Conservation (phyloP, 257 asterid genomes). For the Gynochthodes officinalis region DNA sequence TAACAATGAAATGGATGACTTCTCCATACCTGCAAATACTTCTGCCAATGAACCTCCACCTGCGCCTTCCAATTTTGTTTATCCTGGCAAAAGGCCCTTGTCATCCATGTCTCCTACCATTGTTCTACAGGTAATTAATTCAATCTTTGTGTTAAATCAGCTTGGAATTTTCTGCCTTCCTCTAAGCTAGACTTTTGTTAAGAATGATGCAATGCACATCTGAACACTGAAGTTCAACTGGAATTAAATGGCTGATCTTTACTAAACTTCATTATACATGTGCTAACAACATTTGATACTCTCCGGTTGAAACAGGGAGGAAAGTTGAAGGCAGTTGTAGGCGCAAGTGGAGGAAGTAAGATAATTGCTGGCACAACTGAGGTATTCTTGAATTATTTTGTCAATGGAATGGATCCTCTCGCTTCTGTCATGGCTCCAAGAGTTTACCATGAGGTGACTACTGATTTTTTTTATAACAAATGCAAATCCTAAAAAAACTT, state of each 20-base stretch:
- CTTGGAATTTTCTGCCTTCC: neutral
- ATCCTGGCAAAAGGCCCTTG: conserved; percentile 64
- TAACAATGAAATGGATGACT: conserved; percentile 82
- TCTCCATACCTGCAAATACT: conserved; percentile 44
- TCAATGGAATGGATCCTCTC: conserved; percentile 57
- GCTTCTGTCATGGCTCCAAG: conserved; percentile 64
- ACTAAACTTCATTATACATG: neutral
- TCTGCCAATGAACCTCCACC: conserved; percentile 37
- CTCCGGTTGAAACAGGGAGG: conserved; percentile 32
- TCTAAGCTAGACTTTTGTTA: neutral
- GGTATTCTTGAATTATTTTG: conserved; percentile 54
- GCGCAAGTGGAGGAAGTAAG: conserved; percentile 63
- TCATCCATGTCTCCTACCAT: conserved; percentile 77
- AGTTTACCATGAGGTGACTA: conserved; percentile 52
- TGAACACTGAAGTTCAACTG: neutral
- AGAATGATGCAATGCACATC: neutral
- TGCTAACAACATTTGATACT: neutral
- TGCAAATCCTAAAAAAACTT: neutral
- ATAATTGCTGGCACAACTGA: conserved; percentile 49
- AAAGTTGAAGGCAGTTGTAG: conserved; percentile 48
- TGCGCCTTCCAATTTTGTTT: conserved; percentile 57
- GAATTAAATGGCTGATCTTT: neutral
- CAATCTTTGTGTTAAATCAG: neutral
- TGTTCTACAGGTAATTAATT: conserved; percentile 46
- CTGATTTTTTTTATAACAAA: neutral